Evolutionary conservation across 495 filamentous ascomycete species (phyloP), one percentile per base, ranked within the genome.

Genomic region (Penicillium lividum): DNA sequence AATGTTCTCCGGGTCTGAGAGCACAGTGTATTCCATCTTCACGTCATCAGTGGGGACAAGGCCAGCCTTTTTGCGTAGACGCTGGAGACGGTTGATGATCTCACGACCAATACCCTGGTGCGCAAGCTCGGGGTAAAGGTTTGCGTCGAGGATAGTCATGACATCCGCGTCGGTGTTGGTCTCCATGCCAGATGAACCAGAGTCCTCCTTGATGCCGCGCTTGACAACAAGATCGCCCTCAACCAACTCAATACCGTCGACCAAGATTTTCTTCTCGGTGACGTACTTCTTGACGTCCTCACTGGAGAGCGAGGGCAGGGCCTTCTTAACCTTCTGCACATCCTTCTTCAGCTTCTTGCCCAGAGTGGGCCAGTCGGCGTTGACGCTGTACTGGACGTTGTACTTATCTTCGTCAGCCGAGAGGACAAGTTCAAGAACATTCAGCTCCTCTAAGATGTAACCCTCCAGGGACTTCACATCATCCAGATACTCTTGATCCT

Each of bases 291-390:
- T 86, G 27, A 95, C 91, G 59, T 97, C 80, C 13, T 90, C 83
- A 57, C 87, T 92, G 22, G 83, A 89, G 47, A 98, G 77, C 46
- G 73, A 77, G 18, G 93, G 93, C 43, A 98, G 77, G 16, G 90
- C 92, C 70, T 94, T 95, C 78, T 92, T 93, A 53, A 98, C 92
- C 71, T 85, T 91, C 61, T 86, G 85, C 51, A 87, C 89, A 64
- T 93, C 94, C 77, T 95, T 97, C 82, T 91, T 95, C 53, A 98
- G 80, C 76, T 97, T 98, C 84, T 97, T 96, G 57, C 94, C 94
- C 36, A 98, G 82, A 0, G 88, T 90, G 2, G 93, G 89, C 90
- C 93, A 97, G 73, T 98, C 94, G 8, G 91, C 94, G 30, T 80
- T 80, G 43, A 90, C 89, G 56, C 86, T 89, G 77, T 97, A 96